Conservation (phyloP, 2,329 filamentous ascomycete genomes). For the Fusarium anguioides region DNA sequence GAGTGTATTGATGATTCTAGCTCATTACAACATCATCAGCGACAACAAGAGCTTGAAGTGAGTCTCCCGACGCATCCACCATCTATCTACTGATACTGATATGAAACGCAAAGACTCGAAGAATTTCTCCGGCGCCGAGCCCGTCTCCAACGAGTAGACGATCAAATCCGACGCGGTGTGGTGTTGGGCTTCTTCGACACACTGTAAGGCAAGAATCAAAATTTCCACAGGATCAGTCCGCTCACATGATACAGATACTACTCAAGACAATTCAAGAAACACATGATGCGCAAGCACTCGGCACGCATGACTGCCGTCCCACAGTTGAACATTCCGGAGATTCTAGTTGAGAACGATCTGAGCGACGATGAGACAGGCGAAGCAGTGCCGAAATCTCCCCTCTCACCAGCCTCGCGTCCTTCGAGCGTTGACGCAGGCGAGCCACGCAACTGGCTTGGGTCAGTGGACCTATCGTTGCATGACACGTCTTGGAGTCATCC, state of each 20-base stretch:
- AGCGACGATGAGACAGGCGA: slow-evolving; percentile 51
- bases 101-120: slow-evolving; percentile 72
- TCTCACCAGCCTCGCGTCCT: slow-evolving; percentile 34
- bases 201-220: slow-evolving; percentile 62
- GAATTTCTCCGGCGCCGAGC: slow-evolving; percentile 93
- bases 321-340: slow-evolving; percentile 86
- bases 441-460: slow-evolving; percentile 57
- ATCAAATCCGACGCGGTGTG: slow-evolving; percentile 88
- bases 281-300: slow-evolving; percentile 76
- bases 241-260: slow-evolving; percentile 69
- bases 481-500: slow-evolving; percentile 57
- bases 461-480: slow-evolving; percentile 56
- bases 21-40: slow-evolving; percentile 98
- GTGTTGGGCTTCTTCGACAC: slow-evolving; percentile 98
- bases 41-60: slow-evolving; percentile 94
- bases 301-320: slow-evolving; percentile 83
- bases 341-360: slow-evolving; percentile 85
- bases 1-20: slow-evolving; percentile 91
- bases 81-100: slow-evolving; percentile 42
- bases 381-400: slow-evolving; percentile 38
- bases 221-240: not conserved
- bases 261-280: slow-evolving; percentile 82
- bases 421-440: slow-evolving; percentile 48
- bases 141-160: slow-evolving; percentile 91
- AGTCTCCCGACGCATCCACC: slow-evolving; percentile 36